These are phyloP conservation scores for Pythium apleroticum DNA, from an alignment of 352 stramenopile genomes.

Conservation along the genomic window DNA sequence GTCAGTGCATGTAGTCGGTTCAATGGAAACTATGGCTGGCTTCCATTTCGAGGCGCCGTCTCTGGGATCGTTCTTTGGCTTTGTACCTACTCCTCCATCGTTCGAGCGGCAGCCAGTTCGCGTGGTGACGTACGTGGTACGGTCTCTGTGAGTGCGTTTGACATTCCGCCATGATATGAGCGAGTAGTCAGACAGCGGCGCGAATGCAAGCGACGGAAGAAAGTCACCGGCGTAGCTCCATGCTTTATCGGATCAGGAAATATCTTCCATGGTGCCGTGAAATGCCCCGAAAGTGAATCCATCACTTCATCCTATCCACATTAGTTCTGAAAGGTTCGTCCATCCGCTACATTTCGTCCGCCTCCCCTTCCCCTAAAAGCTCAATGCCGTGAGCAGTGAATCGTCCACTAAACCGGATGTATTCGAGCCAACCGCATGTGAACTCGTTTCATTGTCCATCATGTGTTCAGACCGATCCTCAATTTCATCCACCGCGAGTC, in stretches of 20 bases:
- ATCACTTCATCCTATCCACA: neutral
- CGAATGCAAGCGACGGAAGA: slow-evolving; percentile 3
- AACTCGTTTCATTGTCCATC: slow-evolving; percentile 2
- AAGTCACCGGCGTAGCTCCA: neutral
- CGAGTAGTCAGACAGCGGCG: neutral
- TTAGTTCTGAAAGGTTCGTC: neutral
- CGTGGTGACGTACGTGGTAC: neutral
- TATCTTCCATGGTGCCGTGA: slow-evolving; percentile 1
- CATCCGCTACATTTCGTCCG: neutral
- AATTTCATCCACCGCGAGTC: neutral
- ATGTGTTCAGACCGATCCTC: slow-evolving; percentile 4
- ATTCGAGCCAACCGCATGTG: neutral
- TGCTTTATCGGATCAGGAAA: neutral
- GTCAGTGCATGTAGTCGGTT: neutral
- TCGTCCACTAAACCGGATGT: slow-evolving; percentile 7
- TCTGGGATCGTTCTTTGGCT: neutral
- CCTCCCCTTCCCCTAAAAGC: slow-evolving; percentile 7
- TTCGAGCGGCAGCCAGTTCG: neutral
- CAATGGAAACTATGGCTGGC: slow-evolving; percentile 6
- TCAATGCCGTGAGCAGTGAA: neutral
- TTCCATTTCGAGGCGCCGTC: neutral
- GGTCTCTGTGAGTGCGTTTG: neutral
- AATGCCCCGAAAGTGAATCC: neutral
- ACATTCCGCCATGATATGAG: neutral
- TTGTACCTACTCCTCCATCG: neutral